Evolutionary conservation across 352 stramenopile species (phyloP).

Genomic region (Pythium apleroticum): DNA sequence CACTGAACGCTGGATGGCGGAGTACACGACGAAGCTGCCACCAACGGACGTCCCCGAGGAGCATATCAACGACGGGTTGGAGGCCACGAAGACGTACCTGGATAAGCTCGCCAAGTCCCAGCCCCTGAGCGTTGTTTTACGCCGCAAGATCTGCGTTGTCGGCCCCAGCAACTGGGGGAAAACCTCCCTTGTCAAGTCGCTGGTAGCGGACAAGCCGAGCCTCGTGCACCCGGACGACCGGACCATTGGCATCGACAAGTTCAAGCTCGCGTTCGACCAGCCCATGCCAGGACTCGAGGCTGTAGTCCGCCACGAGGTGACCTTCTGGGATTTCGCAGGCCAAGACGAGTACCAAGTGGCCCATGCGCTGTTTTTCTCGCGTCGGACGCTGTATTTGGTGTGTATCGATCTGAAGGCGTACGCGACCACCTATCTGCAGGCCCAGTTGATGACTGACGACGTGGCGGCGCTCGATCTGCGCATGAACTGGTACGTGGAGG

Average conservation of each 20-base stretch:
- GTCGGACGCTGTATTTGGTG: not conserved
- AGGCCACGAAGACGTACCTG: not conserved
- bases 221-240: too few relatives aligned
- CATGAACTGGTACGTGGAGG: not conserved
- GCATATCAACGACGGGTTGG: not conserved
- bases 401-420: not conserved
- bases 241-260: not conserved
- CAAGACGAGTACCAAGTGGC: slow-evolving; percentile 5
- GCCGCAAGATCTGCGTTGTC: slow-evolving; percentile 1
- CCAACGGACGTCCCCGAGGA: too few relatives aligned
- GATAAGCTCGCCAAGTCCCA: not conserved
- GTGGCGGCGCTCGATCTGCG: not conserved
- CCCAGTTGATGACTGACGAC: not conserved
- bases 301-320: not conserved
- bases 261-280: too few relatives aligned
- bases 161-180: slow-evolving; percentile 26
- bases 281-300: too few relatives aligned
- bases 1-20: too few relatives aligned
- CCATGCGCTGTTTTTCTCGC: slow-evolving; percentile 1
- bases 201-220: slow-evolving; percentile 1
- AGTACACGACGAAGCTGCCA: too few relatives aligned
- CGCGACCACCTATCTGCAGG: not conserved
- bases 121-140: not conserved
- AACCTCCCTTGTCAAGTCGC: slow-evolving; percentile 31
- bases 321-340: slow-evolving; percentile 13